phyloP scores from a whole-genome alignment of 73 alveolate genomes.

The Tetrahymena malaccensis region DNA sequence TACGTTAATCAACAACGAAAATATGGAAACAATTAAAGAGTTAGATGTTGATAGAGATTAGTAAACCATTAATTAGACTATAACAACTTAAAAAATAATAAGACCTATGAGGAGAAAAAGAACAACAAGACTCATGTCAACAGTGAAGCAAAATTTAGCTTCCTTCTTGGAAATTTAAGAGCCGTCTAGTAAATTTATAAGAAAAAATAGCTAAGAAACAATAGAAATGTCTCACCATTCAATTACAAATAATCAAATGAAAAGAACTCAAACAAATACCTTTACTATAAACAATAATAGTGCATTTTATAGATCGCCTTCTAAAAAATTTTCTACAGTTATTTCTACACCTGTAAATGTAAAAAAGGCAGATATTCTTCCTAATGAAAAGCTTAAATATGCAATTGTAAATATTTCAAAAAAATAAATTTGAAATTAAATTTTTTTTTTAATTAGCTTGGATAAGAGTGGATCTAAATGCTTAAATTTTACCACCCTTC shows the following conservation, averaged over 20 bases:
- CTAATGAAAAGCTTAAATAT: background rate
- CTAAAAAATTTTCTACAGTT: background rate
- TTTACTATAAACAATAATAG: background rate
- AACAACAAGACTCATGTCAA: background rate
- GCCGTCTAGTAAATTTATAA: background rate
- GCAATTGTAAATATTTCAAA: background rate
- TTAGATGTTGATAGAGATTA: background rate
- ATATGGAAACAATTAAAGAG: background rate
- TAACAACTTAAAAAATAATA: background rate
- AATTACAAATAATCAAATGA: background rate
- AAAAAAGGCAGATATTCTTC: background rate
- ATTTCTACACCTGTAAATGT: background rate
- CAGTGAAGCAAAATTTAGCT: background rate
- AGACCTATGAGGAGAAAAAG: background rate
- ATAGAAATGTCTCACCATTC: background rate
- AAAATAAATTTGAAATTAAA: background rate
- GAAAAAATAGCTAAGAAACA: background rate
- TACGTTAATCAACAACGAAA: background rate
- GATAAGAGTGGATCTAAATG: background rate
- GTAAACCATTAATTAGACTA: background rate
- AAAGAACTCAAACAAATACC: background rate
- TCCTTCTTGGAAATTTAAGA: background rate
- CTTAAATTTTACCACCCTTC: background rate
- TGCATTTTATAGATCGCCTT: background rate
- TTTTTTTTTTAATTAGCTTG: background rate